Conservation (phyloP, 2,329 filamentous ascomycete genomes). For the Pseudodiploospora longispora region DNA sequence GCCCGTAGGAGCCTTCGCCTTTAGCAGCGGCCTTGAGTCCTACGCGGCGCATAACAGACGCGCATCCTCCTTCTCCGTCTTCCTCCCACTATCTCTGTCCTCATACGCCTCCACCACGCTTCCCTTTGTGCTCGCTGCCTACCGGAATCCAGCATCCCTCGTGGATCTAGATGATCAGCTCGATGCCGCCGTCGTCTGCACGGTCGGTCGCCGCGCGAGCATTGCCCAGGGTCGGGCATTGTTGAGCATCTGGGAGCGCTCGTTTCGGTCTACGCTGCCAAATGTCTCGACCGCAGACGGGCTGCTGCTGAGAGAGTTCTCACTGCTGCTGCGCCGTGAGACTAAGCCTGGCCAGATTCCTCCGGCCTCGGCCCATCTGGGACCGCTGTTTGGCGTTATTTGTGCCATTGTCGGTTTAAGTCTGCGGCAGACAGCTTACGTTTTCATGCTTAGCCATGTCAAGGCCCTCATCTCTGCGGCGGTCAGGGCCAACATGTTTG, state of each 20-base stretch:
- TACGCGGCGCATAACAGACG: slow-evolving; percentile 60
- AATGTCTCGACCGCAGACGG: slow-evolving; percentile 13
- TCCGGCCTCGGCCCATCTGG: slow-evolving; percentile 54
- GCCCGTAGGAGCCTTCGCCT: slow-evolving; percentile 79
- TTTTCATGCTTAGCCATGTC: slow-evolving; percentile 69
- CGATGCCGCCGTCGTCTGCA: slow-evolving; percentile 69
- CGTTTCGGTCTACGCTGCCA: slow-evolving; percentile 40
- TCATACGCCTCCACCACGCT: slow-evolving; percentile 65
- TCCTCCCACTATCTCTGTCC: slow-evolving; percentile 62
- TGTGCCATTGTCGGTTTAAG: slow-evolving; percentile 53
- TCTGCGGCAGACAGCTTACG: slow-evolving; percentile 57
- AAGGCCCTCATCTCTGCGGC: slow-evolving; percentile 70
- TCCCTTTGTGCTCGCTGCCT: slow-evolving; percentile 64
- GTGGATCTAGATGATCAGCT: slow-evolving; percentile 61
- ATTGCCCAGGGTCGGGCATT: slow-evolving; percentile 69
- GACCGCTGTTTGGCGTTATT: slow-evolving; percentile 63
- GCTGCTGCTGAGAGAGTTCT: slow-evolving; percentile 27
- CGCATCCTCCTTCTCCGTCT: slow-evolving; percentile 46
- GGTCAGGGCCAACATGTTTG: slow-evolving; percentile 68
- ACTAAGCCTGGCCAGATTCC: slow-evolving; percentile 25
- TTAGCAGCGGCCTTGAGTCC: slow-evolving; percentile 75
- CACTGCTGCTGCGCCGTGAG: slow-evolving; percentile 24
- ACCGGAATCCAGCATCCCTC: slow-evolving; percentile 45
- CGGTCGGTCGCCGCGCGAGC: slow-evolving; percentile 69
- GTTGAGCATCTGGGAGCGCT: slow-evolving; percentile 68